phyloP scores from a whole-genome alignment of 257 asterid genomes.

The Avicennia marina region DNA sequence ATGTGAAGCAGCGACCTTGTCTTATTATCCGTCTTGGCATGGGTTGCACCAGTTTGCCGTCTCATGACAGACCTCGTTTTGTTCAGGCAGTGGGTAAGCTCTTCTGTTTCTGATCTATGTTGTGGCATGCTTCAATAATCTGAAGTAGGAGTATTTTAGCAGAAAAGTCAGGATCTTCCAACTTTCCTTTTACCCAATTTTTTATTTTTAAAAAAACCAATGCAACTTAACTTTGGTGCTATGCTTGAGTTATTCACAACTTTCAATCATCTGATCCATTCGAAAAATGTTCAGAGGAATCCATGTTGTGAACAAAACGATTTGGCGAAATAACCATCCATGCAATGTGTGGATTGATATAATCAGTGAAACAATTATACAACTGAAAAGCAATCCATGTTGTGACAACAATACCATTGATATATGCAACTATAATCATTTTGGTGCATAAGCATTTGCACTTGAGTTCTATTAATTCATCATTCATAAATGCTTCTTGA shows the following conservation, averaged over 20 bases:
- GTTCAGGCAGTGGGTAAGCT: slow-evolving; percentile 90
- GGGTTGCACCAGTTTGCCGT: slow-evolving; percentile 65
- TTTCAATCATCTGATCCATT: slow-evolving; percentile 1
- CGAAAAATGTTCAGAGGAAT: background rate
- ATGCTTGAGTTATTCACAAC: slow-evolving; percentile 1
- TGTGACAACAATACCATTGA: no score
- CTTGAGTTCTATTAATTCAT: no score
- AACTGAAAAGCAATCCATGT: no score
- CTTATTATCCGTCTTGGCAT: slow-evolving; percentile 87
- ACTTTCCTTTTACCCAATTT: background rate
- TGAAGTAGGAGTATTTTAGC: slow-evolving; percentile 6
- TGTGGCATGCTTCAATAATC: background rate
- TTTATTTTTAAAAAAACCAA: background rate
- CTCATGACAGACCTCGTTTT: slow-evolving; percentile 69
- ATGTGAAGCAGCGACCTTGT: slow-evolving; percentile 59
- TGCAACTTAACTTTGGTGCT: background rate
- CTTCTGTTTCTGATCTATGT: slow-evolving; percentile 14
- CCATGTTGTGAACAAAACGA: no score
- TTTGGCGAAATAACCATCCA: no score
- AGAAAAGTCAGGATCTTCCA: background rate
- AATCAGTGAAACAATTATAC: no score
- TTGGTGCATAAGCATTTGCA: no score
- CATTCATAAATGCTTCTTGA: no score
- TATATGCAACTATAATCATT: no score
- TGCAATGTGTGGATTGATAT: no score